These are phyloP conservation scores for Pichia sp. DNA, from an alignment of 1,139 yeast genomes.

Conservation along the genomic window DNA sequence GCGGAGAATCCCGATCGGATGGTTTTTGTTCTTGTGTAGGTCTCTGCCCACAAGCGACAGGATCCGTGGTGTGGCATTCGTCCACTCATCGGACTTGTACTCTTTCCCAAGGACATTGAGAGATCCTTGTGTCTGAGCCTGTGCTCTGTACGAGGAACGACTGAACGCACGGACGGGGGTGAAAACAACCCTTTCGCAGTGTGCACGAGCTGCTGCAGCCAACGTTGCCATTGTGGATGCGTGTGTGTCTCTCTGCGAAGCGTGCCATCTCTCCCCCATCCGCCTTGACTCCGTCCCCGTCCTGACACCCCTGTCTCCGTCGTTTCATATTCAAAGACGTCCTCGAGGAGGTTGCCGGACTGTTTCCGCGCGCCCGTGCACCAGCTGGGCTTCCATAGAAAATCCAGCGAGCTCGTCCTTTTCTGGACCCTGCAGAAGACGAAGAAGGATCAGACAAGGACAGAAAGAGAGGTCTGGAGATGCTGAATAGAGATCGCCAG, in stretches of 20 bases:
- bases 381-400: background rate
- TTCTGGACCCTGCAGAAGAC: background rate
- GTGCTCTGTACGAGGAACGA: background rate
- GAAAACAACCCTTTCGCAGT: background rate
- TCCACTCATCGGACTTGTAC: constrained; percentile 69
- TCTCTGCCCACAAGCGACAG: constrained; percentile 64
- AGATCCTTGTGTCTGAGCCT: background rate
- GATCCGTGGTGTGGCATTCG: constrained; percentile 79
- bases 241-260: background rate
- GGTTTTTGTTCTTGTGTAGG: constrained; percentile 67
- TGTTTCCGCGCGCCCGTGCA: background rate
- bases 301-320: background rate
- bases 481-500: too few relatives aligned
- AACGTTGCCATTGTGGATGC: background rate
- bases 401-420: background rate
- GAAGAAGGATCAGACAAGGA: background rate
- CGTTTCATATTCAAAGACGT: background rate
- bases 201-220: background rate
- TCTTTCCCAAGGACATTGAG: constrained; percentile 46
- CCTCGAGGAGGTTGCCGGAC: background rate
- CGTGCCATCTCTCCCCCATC: background rate
- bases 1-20: constrained; percentile 86
- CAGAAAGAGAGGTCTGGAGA: background rate
- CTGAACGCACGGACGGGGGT: constrained; percentile 2
- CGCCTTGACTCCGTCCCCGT: background rate